Evolutionary conservation across 805 yeast genomes (phyloP).

Genomic region (Wilhelminamyces savonicus): DNA sequence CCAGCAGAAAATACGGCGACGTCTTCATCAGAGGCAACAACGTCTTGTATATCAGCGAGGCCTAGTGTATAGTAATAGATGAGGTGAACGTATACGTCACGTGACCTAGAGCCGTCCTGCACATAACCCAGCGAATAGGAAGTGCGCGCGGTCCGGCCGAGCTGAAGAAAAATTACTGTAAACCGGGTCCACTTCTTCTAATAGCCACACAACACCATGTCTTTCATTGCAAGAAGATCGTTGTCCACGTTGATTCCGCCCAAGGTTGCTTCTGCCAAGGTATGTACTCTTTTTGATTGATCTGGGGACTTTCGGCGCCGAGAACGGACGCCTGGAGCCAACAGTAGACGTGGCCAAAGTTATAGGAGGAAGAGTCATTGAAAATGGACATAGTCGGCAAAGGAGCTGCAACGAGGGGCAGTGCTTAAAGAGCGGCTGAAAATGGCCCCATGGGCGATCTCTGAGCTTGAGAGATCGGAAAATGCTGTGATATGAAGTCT

Average conservation of each 20-base stretch:
- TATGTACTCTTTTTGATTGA: conserved; percentile 30
- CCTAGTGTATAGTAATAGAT: conserved; percentile 11
- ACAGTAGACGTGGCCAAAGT: no score
- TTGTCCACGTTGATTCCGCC: conserved; percentile 97
- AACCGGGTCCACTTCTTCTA: no score
- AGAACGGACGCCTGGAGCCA: no score
- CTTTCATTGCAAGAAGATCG: conserved; percentile 85
- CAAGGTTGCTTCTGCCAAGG: conserved; percentile 93
- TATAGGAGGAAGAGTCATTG: no score
- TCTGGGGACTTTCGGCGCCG: no score
- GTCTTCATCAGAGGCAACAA: conserved; percentile 85
- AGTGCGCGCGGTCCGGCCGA: conserved; percentile 6
- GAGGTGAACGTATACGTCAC: not conserved
- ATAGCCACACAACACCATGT: conserved; percentile 42
- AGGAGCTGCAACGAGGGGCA: no score
- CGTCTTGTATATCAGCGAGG: conserved; percentile 43
- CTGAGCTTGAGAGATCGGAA: no score
- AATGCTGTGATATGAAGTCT: no score
- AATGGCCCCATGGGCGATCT: no score
- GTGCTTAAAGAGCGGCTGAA: no score
- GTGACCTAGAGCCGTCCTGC: conserved; percentile 3
- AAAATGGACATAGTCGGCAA: no score
- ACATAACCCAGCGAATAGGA: conserved; percentile 15
- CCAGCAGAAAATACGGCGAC: conserved; percentile 54
- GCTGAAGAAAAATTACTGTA: no score